A percentile compares a stretch with the other conserved stretches of the same genome.
Evolutionary conservation across 176 grass and related monocot species (phyloP).

Genomic region (Cenchrus americanus): DNA sequence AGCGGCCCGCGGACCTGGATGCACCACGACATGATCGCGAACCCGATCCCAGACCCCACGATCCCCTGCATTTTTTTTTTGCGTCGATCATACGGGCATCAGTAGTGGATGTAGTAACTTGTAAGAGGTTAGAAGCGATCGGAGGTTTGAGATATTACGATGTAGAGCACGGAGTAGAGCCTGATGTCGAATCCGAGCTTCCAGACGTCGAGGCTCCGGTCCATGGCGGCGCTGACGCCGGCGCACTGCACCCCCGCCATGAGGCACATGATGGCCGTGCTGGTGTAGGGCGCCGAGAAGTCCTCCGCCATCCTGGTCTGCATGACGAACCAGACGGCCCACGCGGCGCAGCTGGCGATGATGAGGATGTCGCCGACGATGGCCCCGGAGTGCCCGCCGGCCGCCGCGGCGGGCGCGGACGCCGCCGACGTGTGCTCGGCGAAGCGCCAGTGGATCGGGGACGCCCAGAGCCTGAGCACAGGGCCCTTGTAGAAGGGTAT

Average conservation of each 20-base stretch:
- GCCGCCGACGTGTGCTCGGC: conserved; percentile 46
- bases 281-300: conserved; percentile 83
- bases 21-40: conserved; percentile 86
- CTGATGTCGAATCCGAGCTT: conserved; percentile 78
- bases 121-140: too few relatives aligned
- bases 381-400: background rate
- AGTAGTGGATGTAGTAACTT: too few relatives aligned
- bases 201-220: conserved; percentile 63
- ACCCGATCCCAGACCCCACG: conserved; percentile 65
- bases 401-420: background rate
- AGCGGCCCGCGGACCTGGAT: conserved; percentile 74
- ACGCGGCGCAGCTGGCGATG: conserved; percentile 74
- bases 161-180: conserved; percentile 70
- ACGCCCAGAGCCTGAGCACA: conserved; percentile 53
- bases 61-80: conserved; percentile 51
- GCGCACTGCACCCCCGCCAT: conserved; percentile 78
- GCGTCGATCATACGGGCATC: too few relatives aligned
- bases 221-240: conserved; percentile 48
- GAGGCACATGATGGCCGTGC: conserved; percentile 74
- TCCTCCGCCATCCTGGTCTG: conserved; percentile 78
- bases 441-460: conserved; percentile 69
- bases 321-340: conserved; percentile 89
- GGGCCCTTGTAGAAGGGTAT: conserved; percentile 93
- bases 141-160: conserved; percentile 40
- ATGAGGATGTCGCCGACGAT: conserved; percentile 60